These are phyloP conservation scores for Amylostereum areolatum DNA, from an alignment of 1,284 basidiomycete species.

Conservation along the genomic window DNA sequence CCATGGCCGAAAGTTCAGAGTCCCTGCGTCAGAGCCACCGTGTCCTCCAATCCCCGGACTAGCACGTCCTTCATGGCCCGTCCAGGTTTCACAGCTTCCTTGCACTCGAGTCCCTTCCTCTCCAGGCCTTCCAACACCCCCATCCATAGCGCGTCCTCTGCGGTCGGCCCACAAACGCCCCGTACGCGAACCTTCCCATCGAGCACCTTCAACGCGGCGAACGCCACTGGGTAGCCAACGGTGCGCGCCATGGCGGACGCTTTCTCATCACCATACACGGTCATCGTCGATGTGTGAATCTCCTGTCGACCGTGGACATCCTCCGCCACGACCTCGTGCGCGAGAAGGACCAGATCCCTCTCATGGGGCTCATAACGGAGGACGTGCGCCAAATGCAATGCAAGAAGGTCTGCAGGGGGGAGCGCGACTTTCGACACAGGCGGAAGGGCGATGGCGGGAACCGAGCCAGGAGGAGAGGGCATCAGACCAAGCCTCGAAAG, in stretches of 20 bases:
- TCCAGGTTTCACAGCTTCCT: conserved; percentile 37
- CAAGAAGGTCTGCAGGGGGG: conserved; percentile 76
- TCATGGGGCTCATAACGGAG: conserved; percentile 72
- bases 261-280: conserved; percentile 61
- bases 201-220: conserved; percentile 69
- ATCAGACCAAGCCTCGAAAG: conserved; percentile 56
- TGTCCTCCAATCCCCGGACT: conserved; percentile 12
- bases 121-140: conserved; percentile 59
- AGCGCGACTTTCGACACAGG: conserved; percentile 36
- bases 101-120: conserved; percentile 60
- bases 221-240: conserved; percentile 81
- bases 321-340: conserved; percentile 71
- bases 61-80: conserved; percentile 24
- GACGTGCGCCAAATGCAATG: conserved; percentile 68
- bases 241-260: conserved; percentile 86
- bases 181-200: conserved; percentile 58
- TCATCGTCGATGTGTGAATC: conserved; percentile 71
- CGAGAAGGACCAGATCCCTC: conserved; percentile 83
- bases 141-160: conserved; percentile 50
- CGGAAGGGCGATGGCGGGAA: conserved; percentile 28
- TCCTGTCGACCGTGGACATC: conserved; percentile 31
- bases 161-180: conserved; percentile 66
- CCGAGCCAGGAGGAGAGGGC: conserved; percentile 17
- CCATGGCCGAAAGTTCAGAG: too few relatives aligned
- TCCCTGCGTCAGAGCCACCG: too few relatives aligned